phyloP scores from a whole-genome alignment of 169 alveolate genomes.

The Cryptosporidium muris region DNA sequence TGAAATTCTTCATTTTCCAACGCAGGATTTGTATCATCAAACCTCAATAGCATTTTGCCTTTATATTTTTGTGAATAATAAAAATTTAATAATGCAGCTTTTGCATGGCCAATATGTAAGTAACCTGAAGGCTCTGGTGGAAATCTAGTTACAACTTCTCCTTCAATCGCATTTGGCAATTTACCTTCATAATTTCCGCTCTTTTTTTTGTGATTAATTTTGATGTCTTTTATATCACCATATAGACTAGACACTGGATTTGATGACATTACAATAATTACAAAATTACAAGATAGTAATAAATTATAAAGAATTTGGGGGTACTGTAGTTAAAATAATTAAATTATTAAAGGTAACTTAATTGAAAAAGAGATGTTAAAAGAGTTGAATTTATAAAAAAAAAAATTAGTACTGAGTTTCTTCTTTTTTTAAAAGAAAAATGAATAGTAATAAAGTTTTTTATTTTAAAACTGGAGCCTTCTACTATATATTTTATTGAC shows the following conservation, averaged over 20 bases:
- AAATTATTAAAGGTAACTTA: no score
- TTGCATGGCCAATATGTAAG: conserved; percentile 98
- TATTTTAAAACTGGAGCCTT: no score
- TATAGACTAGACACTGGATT: neutral
- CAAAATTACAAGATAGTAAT: no score
- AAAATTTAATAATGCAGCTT: conserved; percentile 96
- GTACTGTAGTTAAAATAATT: no score
- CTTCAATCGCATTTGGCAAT: conserved; percentile 90
- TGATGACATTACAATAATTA: conserved; percentile 18
- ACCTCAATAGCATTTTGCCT: conserved; percentile 94
- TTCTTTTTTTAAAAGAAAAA: no score
- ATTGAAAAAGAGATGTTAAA: no score
- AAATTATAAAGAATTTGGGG: no score
- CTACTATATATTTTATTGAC: no score
- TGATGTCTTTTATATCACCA: conserved; percentile 11
- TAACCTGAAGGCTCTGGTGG: conserved; percentile 99
- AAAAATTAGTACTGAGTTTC: no score
- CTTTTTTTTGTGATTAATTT: conserved; percentile 9
- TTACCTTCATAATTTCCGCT: conserved; percentile 78
- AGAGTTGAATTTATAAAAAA: no score
- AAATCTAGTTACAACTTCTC: conserved; percentile 97
- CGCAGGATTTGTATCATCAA: conserved; percentile 98
- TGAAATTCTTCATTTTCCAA: conserved; percentile 95
- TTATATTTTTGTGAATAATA: conserved; percentile 93
- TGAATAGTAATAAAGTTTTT: no score